phyloP scores from a whole-genome alignment of 2,329 filamentous ascomycete species.

The Ramichloridium luteum region DNA sequence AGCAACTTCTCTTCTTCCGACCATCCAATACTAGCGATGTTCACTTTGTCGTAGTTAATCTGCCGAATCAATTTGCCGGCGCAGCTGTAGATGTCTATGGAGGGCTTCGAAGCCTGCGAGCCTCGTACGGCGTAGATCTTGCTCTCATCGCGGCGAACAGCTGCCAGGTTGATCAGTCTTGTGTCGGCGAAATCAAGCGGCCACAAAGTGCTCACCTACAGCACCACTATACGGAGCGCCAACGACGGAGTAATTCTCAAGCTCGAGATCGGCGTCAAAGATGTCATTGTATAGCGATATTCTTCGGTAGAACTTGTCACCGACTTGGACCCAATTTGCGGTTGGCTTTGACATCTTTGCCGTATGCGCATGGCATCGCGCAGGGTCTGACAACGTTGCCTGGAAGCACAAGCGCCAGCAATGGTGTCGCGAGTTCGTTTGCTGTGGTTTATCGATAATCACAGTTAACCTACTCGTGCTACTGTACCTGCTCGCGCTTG shows the following conservation, averaged over 20 bases:
- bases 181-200: too few relatives aligned
- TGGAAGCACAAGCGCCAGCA: too few relatives aligned
- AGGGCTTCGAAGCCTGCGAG: constrained; percentile 59
- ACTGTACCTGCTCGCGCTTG: too few relatives aligned
- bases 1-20: constrained; percentile 89
- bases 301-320: constrained; percentile 91
- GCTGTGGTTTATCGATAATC: background rate
- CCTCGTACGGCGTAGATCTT: constrained; percentile 72
- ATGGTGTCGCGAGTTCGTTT: too few relatives aligned
- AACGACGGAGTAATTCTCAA: constrained; percentile 85
- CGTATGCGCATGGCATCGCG: background rate
- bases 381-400: background rate
- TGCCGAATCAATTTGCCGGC: constrained; percentile 65
- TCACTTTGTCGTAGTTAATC: constrained; percentile 70
- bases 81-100: constrained; percentile 89
- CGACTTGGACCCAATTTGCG: constrained; percentile 87
- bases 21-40: constrained; percentile 84
- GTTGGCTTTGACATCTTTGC: constrained; percentile 43
- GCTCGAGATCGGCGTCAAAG: constrained; percentile 84
- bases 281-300: constrained; percentile 83
- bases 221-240: constrained; percentile 91
- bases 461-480: background rate
- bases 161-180: constrained; percentile 37
- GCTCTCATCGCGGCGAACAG: constrained; percentile 75
- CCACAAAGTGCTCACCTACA: constrained; percentile 52